Base-by-base conservation (phyloP, 192 early-diverging fungal genomes). In the Linnemannia schmuckeri region DNA sequence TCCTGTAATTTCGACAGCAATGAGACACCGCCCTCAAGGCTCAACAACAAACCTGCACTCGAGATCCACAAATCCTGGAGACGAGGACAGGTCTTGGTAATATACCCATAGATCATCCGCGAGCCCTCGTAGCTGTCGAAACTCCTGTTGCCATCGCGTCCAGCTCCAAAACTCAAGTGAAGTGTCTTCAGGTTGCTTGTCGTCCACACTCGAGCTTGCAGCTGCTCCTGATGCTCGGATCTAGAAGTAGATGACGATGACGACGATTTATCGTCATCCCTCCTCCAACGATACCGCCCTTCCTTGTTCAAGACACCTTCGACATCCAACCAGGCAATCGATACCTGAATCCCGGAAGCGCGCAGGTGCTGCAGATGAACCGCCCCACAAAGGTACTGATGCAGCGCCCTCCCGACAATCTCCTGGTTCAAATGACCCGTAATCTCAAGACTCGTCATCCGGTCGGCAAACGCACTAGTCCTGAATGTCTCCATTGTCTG, bases 391-490 rank as follows among this genome's bases (percentile, higher is more conserved):
- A 66, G 61, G 4, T 66, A 66, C 61, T 66, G 61, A 33, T 66
- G 61, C 27, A 66, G 15, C 13, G 61, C 61, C 30, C 10, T 66
- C 27, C 61, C 61, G 27, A 66, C 61, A 66, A 66, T 66, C 6
- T 66, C 61, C 61, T 66, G 61, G 61, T 66, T 66, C 4, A 66
- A 66, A 66, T 33, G 30, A 4, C 61, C 61, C 2, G 61, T 66
- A 33, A 66, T 66, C 61, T 66, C 61, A 30, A 66, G 61, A 66
- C 61, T 66, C 30, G 61, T 66, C 61, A 66, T 30, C 27, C 61
- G n/a, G 12, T 66, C 61, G 13, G 61, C 61, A 30, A 66, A 33
- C 0, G 30, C 17, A 6, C 18, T 22, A 22, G 61, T 66, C 61
- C 61, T 66, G 61, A 66, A 30, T 27, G n/a, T 12, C 30, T 66